phyloP scores from a whole-genome alignment of 2,329 filamentous ascomycete species.

The Blastomyces silverae region DNA sequence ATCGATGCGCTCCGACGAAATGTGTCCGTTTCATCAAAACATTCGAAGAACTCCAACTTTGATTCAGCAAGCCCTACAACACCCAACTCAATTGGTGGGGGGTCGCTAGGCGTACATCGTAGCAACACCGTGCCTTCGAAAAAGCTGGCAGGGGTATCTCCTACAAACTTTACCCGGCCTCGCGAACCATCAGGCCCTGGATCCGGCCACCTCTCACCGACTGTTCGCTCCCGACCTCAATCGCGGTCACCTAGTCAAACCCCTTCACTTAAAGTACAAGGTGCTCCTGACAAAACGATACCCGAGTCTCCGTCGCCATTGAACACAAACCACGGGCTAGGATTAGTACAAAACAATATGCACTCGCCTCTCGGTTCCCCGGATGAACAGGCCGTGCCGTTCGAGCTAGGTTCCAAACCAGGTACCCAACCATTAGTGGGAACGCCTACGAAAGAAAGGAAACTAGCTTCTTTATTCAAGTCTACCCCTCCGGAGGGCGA shows the following conservation, averaged over 20 bases:
- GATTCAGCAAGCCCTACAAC: conserved; percentile 61
- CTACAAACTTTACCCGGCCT: conserved; percentile 15
- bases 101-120: conserved; percentile 51
- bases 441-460: conserved; percentile 61
- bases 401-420: conserved; percentile 45
- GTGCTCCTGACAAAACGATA: conserved; percentile 16
- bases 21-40: conserved; percentile 84
- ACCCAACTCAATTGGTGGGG: conserved; percentile 50
- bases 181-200: conserved; percentile 39
- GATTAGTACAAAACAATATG: neutral
- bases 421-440: conserved; percentile 35
- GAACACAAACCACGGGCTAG: conserved; percentile 7
- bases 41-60: conserved; percentile 64
- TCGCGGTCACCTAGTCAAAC: conserved; percentile 30
- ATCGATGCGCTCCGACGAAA: conserved; percentile 71
- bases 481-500: conserved; percentile 57
- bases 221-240: conserved; percentile 24
- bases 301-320: conserved; percentile 16
- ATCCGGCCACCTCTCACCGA: conserved; percentile 31
- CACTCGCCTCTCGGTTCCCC: neutral
- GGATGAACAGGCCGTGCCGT: conserved; percentile 20
- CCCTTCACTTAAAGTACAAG: conserved; percentile 24
- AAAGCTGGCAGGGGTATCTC: conserved; percentile 44
- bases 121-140: conserved; percentile 95
- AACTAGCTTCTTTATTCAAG: conserved; percentile 62